These are phyloP conservation scores for Suillus subalutaceus DNA, from an alignment of 768 basidiomycete genomes.

Conservation along the genomic window DNA sequence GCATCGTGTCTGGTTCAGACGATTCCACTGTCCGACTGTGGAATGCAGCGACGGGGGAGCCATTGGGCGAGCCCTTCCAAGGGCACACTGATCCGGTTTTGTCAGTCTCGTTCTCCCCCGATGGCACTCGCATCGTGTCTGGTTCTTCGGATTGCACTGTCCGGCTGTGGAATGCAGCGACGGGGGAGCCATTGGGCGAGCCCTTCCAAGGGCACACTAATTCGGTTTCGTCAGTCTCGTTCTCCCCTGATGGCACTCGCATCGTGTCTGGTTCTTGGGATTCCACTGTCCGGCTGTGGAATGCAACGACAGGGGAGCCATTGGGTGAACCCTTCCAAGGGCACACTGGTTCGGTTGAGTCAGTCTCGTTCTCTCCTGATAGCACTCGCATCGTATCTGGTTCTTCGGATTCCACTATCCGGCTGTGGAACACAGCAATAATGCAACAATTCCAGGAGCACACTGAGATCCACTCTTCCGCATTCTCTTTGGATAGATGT, in stretches of 20 bases:
- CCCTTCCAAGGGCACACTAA: too few relatives aligned
- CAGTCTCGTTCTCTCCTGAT: neutral
- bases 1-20: neutral
- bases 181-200: too few relatives aligned
- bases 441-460: neutral
- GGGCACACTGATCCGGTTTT: too few relatives aligned
- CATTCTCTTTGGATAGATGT: neutral
- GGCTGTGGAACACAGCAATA: neutral
- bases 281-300: neutral
- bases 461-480: neutral
- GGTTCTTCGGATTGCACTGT: too few relatives aligned
- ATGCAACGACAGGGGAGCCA: neutral
- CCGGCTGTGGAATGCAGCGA: too few relatives aligned
- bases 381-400: neutral
- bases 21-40: neutral
- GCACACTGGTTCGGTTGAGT: accelerated
- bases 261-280: neutral
- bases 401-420: neutral
- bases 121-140: too few relatives aligned
- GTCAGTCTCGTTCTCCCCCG: too few relatives aligned
- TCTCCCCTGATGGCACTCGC: neutral
- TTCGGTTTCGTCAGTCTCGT: too few relatives aligned
- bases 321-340: neutral
- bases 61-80: too few relatives aligned
- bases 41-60: too few relatives aligned